Percentiles rank a stretch among this genome's conserved stretches.
phyloP scores from a whole-genome alignment of 805 yeast genomes.

The Metschnikowia peoriensis region DNA sequence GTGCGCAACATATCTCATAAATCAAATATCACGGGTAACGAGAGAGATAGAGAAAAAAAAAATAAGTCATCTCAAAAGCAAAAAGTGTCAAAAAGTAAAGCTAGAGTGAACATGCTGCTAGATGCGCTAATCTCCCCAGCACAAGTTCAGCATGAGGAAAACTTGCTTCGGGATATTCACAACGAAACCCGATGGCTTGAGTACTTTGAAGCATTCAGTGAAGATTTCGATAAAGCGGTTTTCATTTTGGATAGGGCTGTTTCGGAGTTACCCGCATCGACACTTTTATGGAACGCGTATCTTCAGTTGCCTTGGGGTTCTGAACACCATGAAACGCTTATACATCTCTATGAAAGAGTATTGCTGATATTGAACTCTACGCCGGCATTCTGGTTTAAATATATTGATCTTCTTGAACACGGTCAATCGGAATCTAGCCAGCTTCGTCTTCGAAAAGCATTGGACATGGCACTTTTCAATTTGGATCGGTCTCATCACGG shows the following conservation, averaged over 20 bases:
- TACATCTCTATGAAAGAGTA: constrained; percentile 9
- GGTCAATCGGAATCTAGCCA: background rate
- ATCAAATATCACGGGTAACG: too few species aligned
- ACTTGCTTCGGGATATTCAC: constrained; percentile 7
- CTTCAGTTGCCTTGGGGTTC: constrained; percentile 16
- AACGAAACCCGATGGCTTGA: constrained; percentile 19
- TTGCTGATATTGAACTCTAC: constrained; percentile 4
- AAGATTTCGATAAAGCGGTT: constrained; percentile 3
- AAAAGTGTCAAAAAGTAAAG: background rate
- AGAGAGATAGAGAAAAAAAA: background rate
- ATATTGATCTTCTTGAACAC: constrained; percentile 4
- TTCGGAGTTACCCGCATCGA: constrained; percentile 15
- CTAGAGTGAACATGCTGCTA: constrained; percentile 5
- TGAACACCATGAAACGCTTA: background rate
- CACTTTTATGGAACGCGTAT: constrained; percentile 18
- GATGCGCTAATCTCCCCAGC: constrained; percentile 11
- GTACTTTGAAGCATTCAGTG: constrained; percentile 12
- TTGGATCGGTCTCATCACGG: constrained; percentile 53
- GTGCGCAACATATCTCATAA: too few species aligned
- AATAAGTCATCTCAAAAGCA: too few species aligned
- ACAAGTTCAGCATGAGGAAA: constrained; percentile 13
- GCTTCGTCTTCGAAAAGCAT: constrained; percentile 19
- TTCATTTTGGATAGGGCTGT: constrained; percentile 19
- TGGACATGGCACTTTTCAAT: constrained; percentile 48
- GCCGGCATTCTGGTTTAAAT: constrained; percentile 15